phyloP scores from a whole-genome alignment of 805 yeast species.

The Kodamaea lidongshanica region DNA sequence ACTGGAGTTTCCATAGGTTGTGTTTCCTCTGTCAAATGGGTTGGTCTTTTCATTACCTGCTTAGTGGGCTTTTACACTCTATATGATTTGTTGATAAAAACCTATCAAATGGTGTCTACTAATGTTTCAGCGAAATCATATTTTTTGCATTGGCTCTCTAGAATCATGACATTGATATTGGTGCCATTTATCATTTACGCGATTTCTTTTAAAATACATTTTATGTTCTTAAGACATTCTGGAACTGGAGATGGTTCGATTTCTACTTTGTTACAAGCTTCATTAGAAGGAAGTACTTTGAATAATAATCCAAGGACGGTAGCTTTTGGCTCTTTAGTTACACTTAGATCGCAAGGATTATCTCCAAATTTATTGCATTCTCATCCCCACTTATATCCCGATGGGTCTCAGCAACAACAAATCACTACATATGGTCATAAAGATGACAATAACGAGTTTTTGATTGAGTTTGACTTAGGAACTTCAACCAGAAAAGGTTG shows the following conservation, averaged over 20 bases:
- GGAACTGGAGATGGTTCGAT: slow-evolving; percentile 95
- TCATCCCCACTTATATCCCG: slow-evolving; percentile 79
- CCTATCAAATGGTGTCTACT: slow-evolving; percentile 27
- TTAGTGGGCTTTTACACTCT: slow-evolving; percentile 55
- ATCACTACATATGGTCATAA: slow-evolving; percentile 87
- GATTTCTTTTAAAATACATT: slow-evolving; percentile 75
- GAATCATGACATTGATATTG: slow-evolving; percentile 60
- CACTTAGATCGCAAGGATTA: slow-evolving; percentile 64
- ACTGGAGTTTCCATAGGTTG: slow-evolving; percentile 73
- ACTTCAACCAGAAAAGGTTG: slow-evolving; percentile 21
- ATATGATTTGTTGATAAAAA: slow-evolving; percentile 45
- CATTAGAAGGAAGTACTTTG: slow-evolving; percentile 63
- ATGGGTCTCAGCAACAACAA: slow-evolving; percentile 91
- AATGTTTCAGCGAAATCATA: slow-evolving; percentile 26
- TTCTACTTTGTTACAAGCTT: slow-evolving; percentile 85
- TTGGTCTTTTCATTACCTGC: slow-evolving; percentile 63
- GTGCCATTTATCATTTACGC: slow-evolving; percentile 69
- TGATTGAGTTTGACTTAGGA: slow-evolving; percentile 69
- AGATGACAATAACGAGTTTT: slow-evolving; percentile 94
- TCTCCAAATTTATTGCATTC: slow-evolving; percentile 80
- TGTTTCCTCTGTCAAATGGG: slow-evolving; percentile 84
- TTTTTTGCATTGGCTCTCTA: slow-evolving; percentile 61
- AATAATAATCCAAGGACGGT: slow-evolving; percentile 61
- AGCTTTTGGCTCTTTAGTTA: slow-evolving; percentile 55
- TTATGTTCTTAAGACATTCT: slow-evolving; percentile 62